Percentiles rank a stretch among this genome's conserved stretches.
phyloP scores from a whole-genome alignment of 2,329 filamentous ascomycete genomes.

The Neurospora sp. region DNA sequence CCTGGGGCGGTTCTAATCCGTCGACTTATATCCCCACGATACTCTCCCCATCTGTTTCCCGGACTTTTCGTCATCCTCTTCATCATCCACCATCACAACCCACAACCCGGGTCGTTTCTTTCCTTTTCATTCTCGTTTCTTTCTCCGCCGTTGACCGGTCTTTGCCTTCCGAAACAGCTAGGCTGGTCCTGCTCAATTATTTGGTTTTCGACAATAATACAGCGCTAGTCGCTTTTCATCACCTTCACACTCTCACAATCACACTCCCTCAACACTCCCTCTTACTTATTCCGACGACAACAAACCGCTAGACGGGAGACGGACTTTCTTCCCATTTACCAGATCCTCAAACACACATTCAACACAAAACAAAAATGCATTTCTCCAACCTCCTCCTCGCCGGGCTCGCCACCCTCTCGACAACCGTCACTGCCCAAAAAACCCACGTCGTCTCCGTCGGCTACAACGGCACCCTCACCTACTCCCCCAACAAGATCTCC shows the following conservation, averaged over 20 bases:
- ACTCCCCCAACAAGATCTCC: constrained; percentile 55
- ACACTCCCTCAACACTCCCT: not conserved
- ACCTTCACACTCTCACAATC: too few relatives aligned
- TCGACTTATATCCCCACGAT: constrained; percentile 1
- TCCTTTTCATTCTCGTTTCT: constrained; percentile 16
- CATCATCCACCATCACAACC: constrained; percentile 16
- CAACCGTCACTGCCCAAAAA: constrained; percentile 16
- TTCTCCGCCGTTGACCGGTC: constrained; percentile 18
- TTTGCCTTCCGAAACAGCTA: constrained; percentile 22
- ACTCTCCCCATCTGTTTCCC: constrained; percentile 7
- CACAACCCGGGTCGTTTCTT: constrained; percentile 7
- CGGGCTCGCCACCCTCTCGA: constrained; percentile 36
- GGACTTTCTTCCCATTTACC: constrained; percentile 9
- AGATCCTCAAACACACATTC: constrained; percentile 12
- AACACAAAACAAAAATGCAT: constrained; percentile 37
- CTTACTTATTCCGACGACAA: not conserved
- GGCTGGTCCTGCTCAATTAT: constrained; percentile 37
- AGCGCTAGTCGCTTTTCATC: constrained; percentile 37
- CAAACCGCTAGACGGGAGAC: not conserved
- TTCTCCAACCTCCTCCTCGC: constrained; percentile 37
- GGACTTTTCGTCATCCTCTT: constrained; percentile 19
- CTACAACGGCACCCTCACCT: constrained; percentile 46
- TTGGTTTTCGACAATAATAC: constrained; percentile 7
- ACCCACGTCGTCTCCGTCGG: constrained; percentile 45
- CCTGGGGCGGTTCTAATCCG: not conserved